Conservation (phyloP, 2,329 filamentous ascomycete species). For the Bipolaris victoriae region DNA sequence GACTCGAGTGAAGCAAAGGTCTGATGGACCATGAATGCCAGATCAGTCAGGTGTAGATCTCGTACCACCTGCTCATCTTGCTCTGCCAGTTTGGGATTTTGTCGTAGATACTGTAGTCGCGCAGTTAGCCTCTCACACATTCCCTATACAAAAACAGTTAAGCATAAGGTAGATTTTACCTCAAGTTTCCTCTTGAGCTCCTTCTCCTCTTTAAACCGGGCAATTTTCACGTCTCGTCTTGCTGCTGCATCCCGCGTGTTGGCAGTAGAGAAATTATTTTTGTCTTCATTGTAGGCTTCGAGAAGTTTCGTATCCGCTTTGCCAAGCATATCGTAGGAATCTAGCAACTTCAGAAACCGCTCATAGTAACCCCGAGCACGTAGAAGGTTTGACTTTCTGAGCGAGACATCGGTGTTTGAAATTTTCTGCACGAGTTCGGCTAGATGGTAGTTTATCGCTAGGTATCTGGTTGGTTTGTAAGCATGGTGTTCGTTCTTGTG, state of each 20-base stretch:
- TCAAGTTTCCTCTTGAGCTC: constrained; percentile 83
- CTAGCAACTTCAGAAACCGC: constrained; percentile 74
- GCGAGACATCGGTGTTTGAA: constrained; percentile 60
- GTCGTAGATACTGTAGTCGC: constrained; percentile 59
- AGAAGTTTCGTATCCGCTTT: constrained; percentile 70
- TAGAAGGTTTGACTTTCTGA: constrained; percentile 65
- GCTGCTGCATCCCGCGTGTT: constrained; percentile 69
- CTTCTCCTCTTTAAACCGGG: constrained; percentile 83
- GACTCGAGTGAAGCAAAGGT: constrained; percentile 88
- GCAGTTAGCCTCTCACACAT: constrained; percentile 28
- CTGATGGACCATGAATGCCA: constrained; percentile 75
- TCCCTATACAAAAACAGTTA: constrained; percentile 15
- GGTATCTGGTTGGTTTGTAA: constrained; percentile 59
- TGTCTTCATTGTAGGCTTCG: constrained; percentile 74
- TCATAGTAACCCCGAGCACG: constrained; percentile 75
- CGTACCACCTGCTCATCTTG: constrained; percentile 86
- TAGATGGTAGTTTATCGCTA: constrained; percentile 77
- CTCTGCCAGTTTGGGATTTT: constrained; percentile 65
- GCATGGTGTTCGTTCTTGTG: constrained; percentile 3
- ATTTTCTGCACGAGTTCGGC: constrained; percentile 79
- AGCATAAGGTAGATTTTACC: constrained; percentile 48
- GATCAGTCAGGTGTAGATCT: constrained; percentile 75
- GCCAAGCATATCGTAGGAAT: constrained; percentile 77
- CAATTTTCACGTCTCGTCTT: constrained; percentile 82
- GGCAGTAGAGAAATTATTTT: constrained; percentile 74